A percentile compares a stretch with the other conserved stretches of the same genome.
Evolutionary conservation across 176 grass and related monocot species (phyloP).

Genomic region (Ensete ventricosum): DNA sequence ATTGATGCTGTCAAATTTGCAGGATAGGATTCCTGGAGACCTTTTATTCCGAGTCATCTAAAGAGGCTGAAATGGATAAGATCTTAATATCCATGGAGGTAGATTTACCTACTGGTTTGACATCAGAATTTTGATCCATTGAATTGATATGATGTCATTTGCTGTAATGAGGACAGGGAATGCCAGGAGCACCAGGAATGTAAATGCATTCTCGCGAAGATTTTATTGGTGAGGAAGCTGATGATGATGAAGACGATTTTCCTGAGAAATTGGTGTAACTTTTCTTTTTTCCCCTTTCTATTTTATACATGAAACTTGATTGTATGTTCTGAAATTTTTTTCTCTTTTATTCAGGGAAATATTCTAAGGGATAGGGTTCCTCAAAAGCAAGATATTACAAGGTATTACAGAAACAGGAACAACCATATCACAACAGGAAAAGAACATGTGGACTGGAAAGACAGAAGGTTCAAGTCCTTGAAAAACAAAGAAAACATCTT

Average conservation of each 20-base stretch:
- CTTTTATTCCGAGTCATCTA: slow-evolving; percentile 8
- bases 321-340: neutral
- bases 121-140: neutral
- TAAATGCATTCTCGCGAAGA: slow-evolving; percentile 15
- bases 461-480: neutral
- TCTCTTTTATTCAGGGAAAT: slow-evolving; percentile 5
- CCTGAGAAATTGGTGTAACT: neutral
- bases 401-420: neutral
- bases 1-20: neutral
- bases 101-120: neutral
- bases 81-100: slow-evolving; percentile 19
- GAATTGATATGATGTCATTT: neutral
- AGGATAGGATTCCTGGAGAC: slow-evolving; percentile 1
- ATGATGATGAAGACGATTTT: neutral
- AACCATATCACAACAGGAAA: neutral
- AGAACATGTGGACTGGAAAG: neutral
- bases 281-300: too few species aligned
- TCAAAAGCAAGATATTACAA: neutral
- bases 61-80: slow-evolving; percentile 14
- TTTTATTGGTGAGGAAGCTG: slow-evolving; percentile 8
- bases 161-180: neutral
- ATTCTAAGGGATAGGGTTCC: neutral
- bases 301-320: too few species aligned
- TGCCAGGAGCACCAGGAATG: slow-evolving; percentile 12
- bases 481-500: neutral